Evolutionary conservation across 2,329 filamentous ascomycete genomes (phyloP).

Genomic region (Phaeosphaeriaceae sp.): DNA sequence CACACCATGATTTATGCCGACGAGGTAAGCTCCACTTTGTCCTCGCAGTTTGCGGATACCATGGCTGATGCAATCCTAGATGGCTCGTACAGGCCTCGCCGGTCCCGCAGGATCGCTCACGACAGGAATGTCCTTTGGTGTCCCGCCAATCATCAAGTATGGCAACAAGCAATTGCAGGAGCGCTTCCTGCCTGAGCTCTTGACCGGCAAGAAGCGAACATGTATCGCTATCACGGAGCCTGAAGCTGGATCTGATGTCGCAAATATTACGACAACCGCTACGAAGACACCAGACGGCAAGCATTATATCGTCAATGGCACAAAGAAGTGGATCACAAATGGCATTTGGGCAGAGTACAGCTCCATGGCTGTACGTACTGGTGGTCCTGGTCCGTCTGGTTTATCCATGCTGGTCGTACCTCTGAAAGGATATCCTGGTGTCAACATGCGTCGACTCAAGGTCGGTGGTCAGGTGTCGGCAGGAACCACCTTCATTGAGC

Average conservation of each 20-base stretch:
- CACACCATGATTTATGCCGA: conserved; percentile 75
- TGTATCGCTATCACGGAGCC: conserved; percentile 85
- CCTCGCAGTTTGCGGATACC: background rate
- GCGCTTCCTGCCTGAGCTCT: conserved; percentile 72
- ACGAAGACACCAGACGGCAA: conserved; percentile 67
- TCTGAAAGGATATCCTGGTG: conserved; percentile 70
- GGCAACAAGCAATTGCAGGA: conserved; percentile 68
- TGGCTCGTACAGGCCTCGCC: conserved; percentile 68
- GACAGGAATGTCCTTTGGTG: conserved; percentile 74
- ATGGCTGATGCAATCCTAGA: conserved; percentile 48
- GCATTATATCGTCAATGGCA: conserved; percentile 74
- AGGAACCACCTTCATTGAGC: conserved; percentile 77
- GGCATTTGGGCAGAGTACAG: conserved; percentile 73
- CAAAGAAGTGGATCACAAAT: conserved; percentile 72
- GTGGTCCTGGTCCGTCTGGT: conserved; percentile 67
- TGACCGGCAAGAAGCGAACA: conserved; percentile 69
- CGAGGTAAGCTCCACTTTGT: conserved; percentile 55
- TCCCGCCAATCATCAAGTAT: conserved; percentile 75
- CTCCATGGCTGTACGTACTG: conserved; percentile 76
- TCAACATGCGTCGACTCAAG: conserved; percentile 71
- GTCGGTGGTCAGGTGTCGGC: conserved; percentile 69
- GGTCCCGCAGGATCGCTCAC: conserved; percentile 72
- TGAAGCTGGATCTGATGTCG: conserved; percentile 75
- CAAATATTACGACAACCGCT: conserved; percentile 74
- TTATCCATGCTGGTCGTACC: conserved; percentile 74